Evolutionary conservation across 306 rosid species (phyloP).

Genomic region (Fagus crenata): DNA sequence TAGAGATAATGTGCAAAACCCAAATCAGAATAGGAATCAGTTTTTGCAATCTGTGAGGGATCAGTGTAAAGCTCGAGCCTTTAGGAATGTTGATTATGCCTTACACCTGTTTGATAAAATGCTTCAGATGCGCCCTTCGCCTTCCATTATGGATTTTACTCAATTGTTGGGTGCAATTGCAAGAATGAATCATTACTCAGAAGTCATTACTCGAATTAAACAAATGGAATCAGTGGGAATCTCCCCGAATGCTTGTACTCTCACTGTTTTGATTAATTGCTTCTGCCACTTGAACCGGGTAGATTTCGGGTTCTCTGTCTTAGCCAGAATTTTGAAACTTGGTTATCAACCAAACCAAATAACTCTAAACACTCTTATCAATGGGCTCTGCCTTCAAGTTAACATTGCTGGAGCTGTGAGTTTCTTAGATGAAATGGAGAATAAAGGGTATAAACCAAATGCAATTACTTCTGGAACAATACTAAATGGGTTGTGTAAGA

Average conservation of each 20-base stretch:
- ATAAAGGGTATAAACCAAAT: too few species aligned
- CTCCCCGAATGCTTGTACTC: not conserved
- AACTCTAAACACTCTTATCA: too few species aligned
- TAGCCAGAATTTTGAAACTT: too few species aligned
- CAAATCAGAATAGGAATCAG: not conserved
- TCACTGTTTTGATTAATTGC: slow-evolving; percentile 7
- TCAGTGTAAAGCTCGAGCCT: not conserved
- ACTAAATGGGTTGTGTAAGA: slow-evolving; percentile 8
- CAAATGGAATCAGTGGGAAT: not conserved
- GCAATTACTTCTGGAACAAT: too few species aligned
- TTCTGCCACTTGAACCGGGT: slow-evolving; percentile 2
- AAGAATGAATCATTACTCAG: not conserved
- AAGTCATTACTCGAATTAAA: slow-evolving; percentile 7
- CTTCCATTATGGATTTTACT: not conserved
- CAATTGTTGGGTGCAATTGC: not conserved
- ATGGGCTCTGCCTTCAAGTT: too few species aligned
- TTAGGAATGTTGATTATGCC: not conserved
- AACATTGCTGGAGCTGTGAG: too few species aligned
- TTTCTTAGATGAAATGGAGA: too few species aligned
- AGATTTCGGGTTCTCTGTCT: slow-evolving; percentile 10
- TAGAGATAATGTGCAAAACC: too few species aligned
- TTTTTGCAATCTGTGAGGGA: not conserved
- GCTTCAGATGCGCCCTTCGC: slow-evolving; percentile 6
- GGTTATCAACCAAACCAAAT: too few species aligned
- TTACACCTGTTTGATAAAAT: not conserved